Conservation (phyloP, 2,329 filamentous ascomycete species). For the Metarhizium rileyi region DNA sequence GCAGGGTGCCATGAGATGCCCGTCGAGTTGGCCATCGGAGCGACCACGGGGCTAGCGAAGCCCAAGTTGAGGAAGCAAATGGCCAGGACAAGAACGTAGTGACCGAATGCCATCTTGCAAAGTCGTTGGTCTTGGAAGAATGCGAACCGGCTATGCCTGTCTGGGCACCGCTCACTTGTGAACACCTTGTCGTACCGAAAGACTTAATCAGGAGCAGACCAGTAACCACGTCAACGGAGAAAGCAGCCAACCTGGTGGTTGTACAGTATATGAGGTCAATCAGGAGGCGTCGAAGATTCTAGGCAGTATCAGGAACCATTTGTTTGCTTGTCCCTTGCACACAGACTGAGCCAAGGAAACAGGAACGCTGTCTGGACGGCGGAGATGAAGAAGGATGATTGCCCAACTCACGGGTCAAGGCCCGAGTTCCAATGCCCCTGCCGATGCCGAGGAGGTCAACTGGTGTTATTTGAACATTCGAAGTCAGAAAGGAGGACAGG, state of each 20-base stretch:
- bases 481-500: not conserved
- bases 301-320: too few species aligned
- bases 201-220: too few species aligned
- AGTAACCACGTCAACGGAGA: too few species aligned
- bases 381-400: not conserved
- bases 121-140: too few species aligned
- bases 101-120: not conserved
- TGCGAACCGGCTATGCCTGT: too few species aligned
- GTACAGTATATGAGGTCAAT: too few species aligned
- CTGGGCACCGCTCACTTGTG: too few species aligned
- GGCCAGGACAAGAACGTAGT: not conserved
- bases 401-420: not conserved
- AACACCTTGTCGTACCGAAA: too few species aligned
- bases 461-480: not conserved
- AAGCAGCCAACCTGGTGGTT: too few species aligned
- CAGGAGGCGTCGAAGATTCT: too few species aligned
- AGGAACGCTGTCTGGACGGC: not conserved
- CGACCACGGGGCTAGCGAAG: not conserved
- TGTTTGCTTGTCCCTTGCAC: too few species aligned
- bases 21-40: conserved; percentile 9
- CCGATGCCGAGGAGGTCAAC: not conserved
- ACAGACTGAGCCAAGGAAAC: not conserved
- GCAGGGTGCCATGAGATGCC: conserved; percentile 17
- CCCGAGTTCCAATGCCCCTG: not conserved
- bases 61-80: not conserved